These are phyloP conservation scores for Penicillium antarcticum DNA, from an alignment of 495 filamentous ascomycete genomes.

Conservation along the genomic window DNA sequence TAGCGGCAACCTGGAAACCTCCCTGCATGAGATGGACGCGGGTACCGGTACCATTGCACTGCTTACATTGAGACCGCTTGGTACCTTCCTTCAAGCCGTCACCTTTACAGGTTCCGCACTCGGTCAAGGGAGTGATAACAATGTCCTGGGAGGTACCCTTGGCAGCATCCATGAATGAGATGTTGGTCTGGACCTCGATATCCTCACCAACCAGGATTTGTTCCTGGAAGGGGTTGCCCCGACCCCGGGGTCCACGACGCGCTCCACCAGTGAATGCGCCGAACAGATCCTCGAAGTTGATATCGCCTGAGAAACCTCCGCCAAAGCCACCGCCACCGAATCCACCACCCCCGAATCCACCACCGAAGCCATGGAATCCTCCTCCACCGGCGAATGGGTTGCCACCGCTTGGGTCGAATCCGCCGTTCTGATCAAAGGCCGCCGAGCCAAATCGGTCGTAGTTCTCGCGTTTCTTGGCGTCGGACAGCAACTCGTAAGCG, in stretches of 20 bases:
- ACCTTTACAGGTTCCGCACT: conserved; percentile 79
- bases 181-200: conserved; percentile 87
- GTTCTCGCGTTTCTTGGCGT: conserved; percentile 84
- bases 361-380: conserved; percentile 51
- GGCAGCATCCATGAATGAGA: conserved; percentile 95
- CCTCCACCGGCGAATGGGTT: conserved; percentile 59
- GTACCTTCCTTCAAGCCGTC: conserved; percentile 80
- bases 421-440: conserved; percentile 76
- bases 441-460: conserved; percentile 88
- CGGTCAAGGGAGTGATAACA: conserved; percentile 67
- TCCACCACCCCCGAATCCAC: conserved; percentile 51
- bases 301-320: conserved; percentile 67
- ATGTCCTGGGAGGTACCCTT: conserved; percentile 82
- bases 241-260: conserved; percentile 52
- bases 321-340: conserved; percentile 32
- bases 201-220: conserved; percentile 82
- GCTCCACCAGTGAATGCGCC: conserved; percentile 74
- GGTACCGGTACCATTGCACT: conserved; percentile 82
- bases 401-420: conserved; percentile 67
- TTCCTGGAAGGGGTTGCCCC: conserved; percentile 63
- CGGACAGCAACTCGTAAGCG: conserved; percentile 88
- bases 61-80: conserved; percentile 66
- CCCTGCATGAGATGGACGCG: conserved; percentile 84
- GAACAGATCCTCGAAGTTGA: conserved; percentile 95
- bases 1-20: conserved; percentile 92